Percentiles rank a stretch among this genome's conserved stretches.
These are phyloP conservation scores for Aspergillus viridinutans DNA, from an alignment of 2,329 filamentous ascomycete genomes.

Conservation along the genomic window DNA sequence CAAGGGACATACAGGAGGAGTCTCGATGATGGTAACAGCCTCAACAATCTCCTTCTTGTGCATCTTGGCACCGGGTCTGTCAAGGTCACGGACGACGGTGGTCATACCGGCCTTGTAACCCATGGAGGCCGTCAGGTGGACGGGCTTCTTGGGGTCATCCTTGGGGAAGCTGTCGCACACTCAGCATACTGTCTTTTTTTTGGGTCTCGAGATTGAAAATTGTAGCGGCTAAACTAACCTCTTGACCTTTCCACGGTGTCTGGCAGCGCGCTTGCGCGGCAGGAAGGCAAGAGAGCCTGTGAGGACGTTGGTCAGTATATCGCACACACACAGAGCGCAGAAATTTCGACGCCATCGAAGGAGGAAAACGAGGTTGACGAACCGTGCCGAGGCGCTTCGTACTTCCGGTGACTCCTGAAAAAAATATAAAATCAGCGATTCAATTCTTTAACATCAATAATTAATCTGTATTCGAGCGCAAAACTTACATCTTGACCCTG, in stretches of 20 bases:
- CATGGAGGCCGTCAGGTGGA: slow-evolving; percentile 96
- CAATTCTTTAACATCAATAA: slow-evolving; percentile 2
- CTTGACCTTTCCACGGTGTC: slow-evolving; percentile 98
- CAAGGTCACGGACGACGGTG: slow-evolving; percentile 98
- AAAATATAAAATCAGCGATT: slow-evolving; percentile 25
- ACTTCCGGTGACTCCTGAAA: slow-evolving; percentile 58
- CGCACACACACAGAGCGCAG: slow-evolving; percentile 25
- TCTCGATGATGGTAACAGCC: slow-evolving; percentile 83
- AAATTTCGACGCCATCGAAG: slow-evolving; percentile 41
- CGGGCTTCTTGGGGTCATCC: slow-evolving; percentile 99
- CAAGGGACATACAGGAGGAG: slow-evolving; percentile 77
- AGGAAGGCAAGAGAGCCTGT: slow-evolving; percentile 73
- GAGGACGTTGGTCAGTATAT: slow-evolving; percentile 28
- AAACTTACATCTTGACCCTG: slow-evolving; percentile 47
- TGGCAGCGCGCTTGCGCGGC: slow-evolving; percentile 85
- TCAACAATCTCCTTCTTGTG: slow-evolving; percentile 99
- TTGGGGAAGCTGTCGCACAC: slow-evolving; percentile 78
- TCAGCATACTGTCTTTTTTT: slow-evolving; percentile 27
- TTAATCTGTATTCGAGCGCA: background rate
- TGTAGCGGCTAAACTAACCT: slow-evolving; percentile 58
- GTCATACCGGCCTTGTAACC: slow-evolving; percentile 99
- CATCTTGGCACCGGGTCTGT: slow-evolving; percentile 97
- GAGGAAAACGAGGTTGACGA: slow-evolving; percentile 65
- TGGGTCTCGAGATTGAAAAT: background rate
- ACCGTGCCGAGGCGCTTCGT: slow-evolving; percentile 92